Evolutionary conservation across 495 filamentous ascomycete genomes (phyloP), one percentile per base, ranked within the genome.

Genomic region (Filosporella fistucella): DNA sequence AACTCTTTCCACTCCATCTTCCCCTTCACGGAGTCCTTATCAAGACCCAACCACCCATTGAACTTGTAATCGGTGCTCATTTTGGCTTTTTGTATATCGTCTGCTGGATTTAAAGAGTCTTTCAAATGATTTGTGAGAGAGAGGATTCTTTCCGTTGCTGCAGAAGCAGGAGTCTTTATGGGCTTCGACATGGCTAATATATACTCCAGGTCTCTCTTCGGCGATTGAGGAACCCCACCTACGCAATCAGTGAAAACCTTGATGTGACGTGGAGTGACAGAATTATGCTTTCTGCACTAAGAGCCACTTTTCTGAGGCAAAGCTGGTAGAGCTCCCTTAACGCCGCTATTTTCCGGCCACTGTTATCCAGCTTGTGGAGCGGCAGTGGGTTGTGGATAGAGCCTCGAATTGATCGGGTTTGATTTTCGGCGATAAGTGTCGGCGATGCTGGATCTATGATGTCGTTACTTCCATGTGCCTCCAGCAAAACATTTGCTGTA

Each of bases 11-110:
- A 90, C 30, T 69, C 67, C 63, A 95, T 81, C 12, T 89, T 85
- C 38, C 80, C 85, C 18, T 86, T 68, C 33, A 74, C 75, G 24
- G 79, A 64, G 10, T 75, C 63, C 12, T 66, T 57, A 57, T 82
- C 71, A 45, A 81, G 68, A 57, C 83, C 88, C 45, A 95, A 66
- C 91, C 90, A 95, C 58, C 90, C 89, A 54, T 82, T 66, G 67
- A 91, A 95, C 47, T 80, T 60, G 29, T 57, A 60, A 25, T 40
- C 34, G 0, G 35, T 29, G 14, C 24, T 42, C 53, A 56, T 60
- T 33, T 54, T 60, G 13, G 48, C 34, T 40, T 50, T 48, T 14
- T 49, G 30, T n/a, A 40, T 1, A 25, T 55, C 25, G 35, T 55
- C 35, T 42, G 32, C 42, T 2, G 52, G 36, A 21, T 49, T 53